Evolutionary conservation across 208 protist species (phyloP), one percentile per base, ranked within the genome.

Genomic region (Endotrypanum monterogeii): DNA sequence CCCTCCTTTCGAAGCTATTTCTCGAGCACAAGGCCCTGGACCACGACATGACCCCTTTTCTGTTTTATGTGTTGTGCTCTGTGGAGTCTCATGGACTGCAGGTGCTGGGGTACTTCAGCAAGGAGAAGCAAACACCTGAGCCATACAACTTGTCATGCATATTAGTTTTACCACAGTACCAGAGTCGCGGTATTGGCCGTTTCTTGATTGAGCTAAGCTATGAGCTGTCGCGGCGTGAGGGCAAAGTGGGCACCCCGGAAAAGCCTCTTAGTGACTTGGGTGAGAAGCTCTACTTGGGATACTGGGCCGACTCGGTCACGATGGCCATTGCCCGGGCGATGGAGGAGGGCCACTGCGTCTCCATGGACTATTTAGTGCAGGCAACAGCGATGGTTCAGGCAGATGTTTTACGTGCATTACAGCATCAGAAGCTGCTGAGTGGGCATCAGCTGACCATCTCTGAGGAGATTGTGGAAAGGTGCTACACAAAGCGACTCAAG

Each of bases 1-100:
- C 98, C 67, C 89, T 99, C 9, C 80, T 99, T 3, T 98, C 98
- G 0, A 99, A 99, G 75, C 87, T 99, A 1, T 99, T 99, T 85
- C 85, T 99, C 0, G 99, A 99, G 87, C 98, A 99, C 90, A 99
- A 99, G 88, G 99, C 98, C 0, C 89, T 99, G 5, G 99, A 99
- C 79, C 99, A 99, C 83, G 99, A 99, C 81, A 99, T 99, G 51
- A 98, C 99, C 28, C 98, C 98, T 1, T 99, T 99, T 81, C 80
- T 99, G 5, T 99, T 99, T 78, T 99, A 99, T 75, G 92, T 99
- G 8, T 83, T 99, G 61, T 98, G 94, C 66, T 93, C 98, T 60
- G 87, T 96, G 46, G 94, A 99, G 82, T 78, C 93, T 14, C 79
- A 93, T 60, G 98, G 98, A 16, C 96, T 94, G 65, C 96, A 99